phyloP scores from a whole-genome alignment of 345 rosid genomes.

The Nephelium lappaceum region DNA sequence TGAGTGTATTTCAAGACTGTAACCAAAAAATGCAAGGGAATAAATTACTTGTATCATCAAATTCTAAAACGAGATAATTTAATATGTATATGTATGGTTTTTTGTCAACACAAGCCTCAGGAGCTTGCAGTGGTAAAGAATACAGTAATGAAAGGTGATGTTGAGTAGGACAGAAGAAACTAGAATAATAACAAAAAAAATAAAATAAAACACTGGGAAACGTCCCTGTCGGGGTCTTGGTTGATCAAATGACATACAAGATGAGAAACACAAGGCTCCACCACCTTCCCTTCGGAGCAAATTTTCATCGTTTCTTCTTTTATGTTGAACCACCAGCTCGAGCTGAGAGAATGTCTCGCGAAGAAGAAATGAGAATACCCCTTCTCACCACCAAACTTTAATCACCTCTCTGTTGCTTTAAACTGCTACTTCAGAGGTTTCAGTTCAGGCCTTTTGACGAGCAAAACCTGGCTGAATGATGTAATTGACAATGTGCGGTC shows the following conservation, averaged over 20 bases:
- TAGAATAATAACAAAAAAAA: neutral
- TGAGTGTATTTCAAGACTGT: too few species aligned
- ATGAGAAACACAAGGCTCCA: neutral
- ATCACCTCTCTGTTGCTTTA: neutral
- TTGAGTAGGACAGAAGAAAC: neutral
- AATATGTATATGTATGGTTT: too few species aligned
- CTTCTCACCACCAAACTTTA: neutral
- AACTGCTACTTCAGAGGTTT: conserved; percentile 32
- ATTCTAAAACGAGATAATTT: neutral
- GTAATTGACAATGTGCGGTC: conserved; percentile 19
- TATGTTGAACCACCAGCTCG: conserved; percentile 17
- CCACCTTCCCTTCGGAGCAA: neutral
- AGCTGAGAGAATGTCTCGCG: conserved; percentile 15
- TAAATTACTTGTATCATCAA: too few species aligned
- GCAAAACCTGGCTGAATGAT: conserved; percentile 83
- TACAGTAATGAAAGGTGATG: neutral
- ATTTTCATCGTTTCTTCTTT: conserved; percentile 1
- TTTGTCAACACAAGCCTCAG: neutral
- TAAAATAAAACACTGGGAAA: neutral
- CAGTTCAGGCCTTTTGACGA: conserved; percentile 50
- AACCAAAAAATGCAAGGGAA: too few species aligned
- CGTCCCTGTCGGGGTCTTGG: neutral
- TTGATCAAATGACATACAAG: conserved; percentile 8
- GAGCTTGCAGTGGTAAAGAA: neutral
- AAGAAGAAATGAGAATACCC: neutral